Evolutionary conservation across 2,329 filamentous ascomycete species (phyloP), one percentile per base, ranked within the genome.

Genomic region (Leptographium flavum): DNA sequence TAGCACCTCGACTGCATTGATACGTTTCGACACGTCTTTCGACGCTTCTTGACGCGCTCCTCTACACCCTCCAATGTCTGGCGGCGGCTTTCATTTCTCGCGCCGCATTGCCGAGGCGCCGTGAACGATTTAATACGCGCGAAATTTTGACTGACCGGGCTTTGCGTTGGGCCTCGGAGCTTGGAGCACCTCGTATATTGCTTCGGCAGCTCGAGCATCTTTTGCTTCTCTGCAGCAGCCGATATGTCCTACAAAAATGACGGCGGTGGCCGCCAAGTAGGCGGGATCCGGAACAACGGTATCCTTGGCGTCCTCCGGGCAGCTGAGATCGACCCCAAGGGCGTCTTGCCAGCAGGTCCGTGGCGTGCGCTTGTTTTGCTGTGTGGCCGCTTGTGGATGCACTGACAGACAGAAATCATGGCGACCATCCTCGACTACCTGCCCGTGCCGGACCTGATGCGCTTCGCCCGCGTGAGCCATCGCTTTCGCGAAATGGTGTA

Each of bases 401-500:
- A n/a, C n/a, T n/a, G n/a, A n/a, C 3, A 5, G 15, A 37, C 58
- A 86, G 90, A 96, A 66, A 86, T 96, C 53, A 76, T 96, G 54
- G 82, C 83, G 27, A 74, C 79, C 0, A 87, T 98, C 53, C 75
- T 98, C 58, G 87, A 95, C 59, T 87, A 93, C 65, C 76, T 96
- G 33, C 83, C 86, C 33, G 74, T 94, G 25, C 68, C 81, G 49
- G 90, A 95, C 61, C 80, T 94, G 56, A 75, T 96, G 59, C 78
- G 79, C 53, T 90, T 87, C 58, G 90, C 92, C 38, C 80, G 82
- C 51, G 80, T 84, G 22, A 94, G 87, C 47, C 83, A 77, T 58
- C 83, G 86, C 49, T 77, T 96, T 73, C 82, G 83, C 58, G 92
- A 98, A 64, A 98, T 98, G 88, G 88, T 95, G 3, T 98, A 96